Percentiles rank a stretch among this genome's conserved stretches.
phyloP scores from a whole-genome alignment of 257 asterid species.

The Echium plantagineum region DNA sequence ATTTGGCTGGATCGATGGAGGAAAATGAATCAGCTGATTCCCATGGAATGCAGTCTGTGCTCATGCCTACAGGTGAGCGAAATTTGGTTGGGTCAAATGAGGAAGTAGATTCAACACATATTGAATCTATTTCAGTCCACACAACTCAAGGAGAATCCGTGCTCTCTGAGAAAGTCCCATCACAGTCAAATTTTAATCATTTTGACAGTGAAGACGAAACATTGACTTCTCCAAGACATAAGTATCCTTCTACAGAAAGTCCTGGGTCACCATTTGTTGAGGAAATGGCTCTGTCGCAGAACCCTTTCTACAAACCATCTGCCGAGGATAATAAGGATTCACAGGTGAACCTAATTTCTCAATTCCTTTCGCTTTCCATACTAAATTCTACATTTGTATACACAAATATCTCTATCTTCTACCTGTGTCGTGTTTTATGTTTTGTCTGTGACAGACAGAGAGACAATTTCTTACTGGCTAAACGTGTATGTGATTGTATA shows the following conservation, averaged over 20 bases:
- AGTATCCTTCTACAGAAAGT: constrained; percentile 26
- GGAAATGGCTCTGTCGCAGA: constrained; percentile 23
- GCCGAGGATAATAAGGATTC: constrained; percentile 26
- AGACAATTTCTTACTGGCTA: too few species aligned
- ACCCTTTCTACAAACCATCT: constrained; percentile 24
- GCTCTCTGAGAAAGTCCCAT: constrained; percentile 11
- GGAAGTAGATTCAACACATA: constrained; percentile 9
- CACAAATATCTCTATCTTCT: neutral
- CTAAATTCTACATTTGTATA: neutral
- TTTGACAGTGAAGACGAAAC: constrained; percentile 21
- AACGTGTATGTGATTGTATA: too few species aligned
- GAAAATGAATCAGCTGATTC: neutral
- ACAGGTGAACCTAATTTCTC: constrained; percentile 30
- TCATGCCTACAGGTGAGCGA: constrained; percentile 23
- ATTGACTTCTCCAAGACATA: constrained; percentile 17
- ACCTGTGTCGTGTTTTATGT: neutral
- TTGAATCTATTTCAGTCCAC: constrained; percentile 16
- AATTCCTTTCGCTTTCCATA: neutral
- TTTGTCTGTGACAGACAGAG: too few species aligned
- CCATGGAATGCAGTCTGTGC: constrained; percentile 4
- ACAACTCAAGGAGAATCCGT: constrained; percentile 24
- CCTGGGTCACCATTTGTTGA: constrained; percentile 27
- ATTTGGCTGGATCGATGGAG: too few species aligned
- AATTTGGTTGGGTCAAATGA: constrained; percentile 11
- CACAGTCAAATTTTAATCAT: constrained; percentile 14